Evolutionary conservation across 805 yeast species (phyloP), one percentile per base, ranked within the genome.

Genomic region (Candida xiaguanensis): DNA sequence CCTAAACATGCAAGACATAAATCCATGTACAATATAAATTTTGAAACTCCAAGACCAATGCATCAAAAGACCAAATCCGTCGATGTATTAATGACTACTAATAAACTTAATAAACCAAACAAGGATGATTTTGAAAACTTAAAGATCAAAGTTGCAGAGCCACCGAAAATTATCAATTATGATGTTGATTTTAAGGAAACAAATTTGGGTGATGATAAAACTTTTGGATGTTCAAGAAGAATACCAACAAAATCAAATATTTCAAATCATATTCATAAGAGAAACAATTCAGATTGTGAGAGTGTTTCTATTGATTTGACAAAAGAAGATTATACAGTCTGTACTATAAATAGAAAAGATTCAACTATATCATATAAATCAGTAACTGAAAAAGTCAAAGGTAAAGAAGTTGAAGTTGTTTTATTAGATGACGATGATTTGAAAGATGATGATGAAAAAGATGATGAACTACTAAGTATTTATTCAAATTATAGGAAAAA

Each of bases 241-340:
- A 11, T 31, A 15, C 23, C 37, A 16, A 27, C 26, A 16, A 16
- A 26, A 27, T 19, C 19, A 9, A 18, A 3, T 12, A 28, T 8
- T 9, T 14, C 17, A 13, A 34, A 38, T 8, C 9, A 13, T 13
- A 8, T 15, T 4, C 20, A 7, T 4, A 26, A 18, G 18, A 31
- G 19, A 13, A 34, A 18, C 13, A 13, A 35, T 19, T 54, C 66
- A 1, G 74, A 67, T 27, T 50, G 52, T 8, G 66, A 58, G 31
- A 67, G 71, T 43, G 66, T 69, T 2, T 51, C 62, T 4, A 67
- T 69, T 30, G 74, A 69, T 43, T 52, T 69, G 38, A 69, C 74
- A 1, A 55, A 64, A 39, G 73, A 65, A 7, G 56, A 52, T 24
- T 69, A 65, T 41, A 66, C 67, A 36, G 52, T 67, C 8, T 63